Evolutionary conservation across 768 basidiomycete genomes (phyloP), one percentile per base, ranked within the genome.

Genomic region (Leccinum incarnatum): DNA sequence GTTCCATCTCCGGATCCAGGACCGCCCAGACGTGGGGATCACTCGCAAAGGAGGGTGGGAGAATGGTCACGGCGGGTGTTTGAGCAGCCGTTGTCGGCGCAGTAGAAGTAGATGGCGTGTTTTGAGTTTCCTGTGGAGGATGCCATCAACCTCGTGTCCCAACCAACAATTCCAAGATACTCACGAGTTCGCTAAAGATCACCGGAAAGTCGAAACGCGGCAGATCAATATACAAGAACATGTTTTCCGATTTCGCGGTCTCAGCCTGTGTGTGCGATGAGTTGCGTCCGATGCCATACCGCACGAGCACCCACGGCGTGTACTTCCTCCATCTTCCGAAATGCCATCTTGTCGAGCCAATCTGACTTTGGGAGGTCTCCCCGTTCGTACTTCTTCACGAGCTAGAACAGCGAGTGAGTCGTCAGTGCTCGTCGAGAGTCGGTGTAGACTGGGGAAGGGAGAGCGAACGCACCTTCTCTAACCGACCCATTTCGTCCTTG

Each of bases 181-280:
- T 64, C 45, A 89, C 92, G 9, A 90, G 84, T 76, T 99, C 96
- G 62, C 89, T 92, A 72, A 91, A 99, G 55, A 98, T 88, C 19
- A 99, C 89, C 0, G 97, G 97, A 69, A 98, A 98, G 70, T 98
- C 96, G 69, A 98, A 99, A 36, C 93, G 84, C 1, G 95, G 97
- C 25, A 98, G 72, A 76, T 98, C 97, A 47, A 98, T 87, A 72
- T 98, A 98, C 11, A 98, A 82, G 72, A 92, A 98, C n/a, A 98
- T 78, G 66, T 93, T 91, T 58, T 95, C 87, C 1, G 95, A 96
- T 72, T 94, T 95, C 63, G 87, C 87, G 0, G 93, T 86, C 74
- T 97, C 95, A 6, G 87, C 87, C 93, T 98, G 62, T 0, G n/a
- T 40, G 40, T 10, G 32, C 6, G 34, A 47, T 52, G 6, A 51